phyloP scores from a whole-genome alignment of 2,329 filamentous ascomycete genomes.

The Verticillium nonalfalfae region DNA sequence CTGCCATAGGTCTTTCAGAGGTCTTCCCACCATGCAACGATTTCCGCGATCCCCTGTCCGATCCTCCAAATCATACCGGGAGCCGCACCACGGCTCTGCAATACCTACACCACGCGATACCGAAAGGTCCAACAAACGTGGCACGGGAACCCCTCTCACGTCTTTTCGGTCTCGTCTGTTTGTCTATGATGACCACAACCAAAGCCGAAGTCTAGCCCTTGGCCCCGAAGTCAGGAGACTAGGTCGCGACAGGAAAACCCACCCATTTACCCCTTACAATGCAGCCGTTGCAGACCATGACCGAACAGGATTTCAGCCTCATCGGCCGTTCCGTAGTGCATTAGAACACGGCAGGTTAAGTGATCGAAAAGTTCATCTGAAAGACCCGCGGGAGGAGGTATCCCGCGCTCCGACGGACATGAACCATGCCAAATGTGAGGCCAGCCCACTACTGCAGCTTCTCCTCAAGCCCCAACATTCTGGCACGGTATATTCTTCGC shows the following conservation, averaged over 20 bases:
- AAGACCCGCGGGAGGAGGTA: too few relatives aligned
- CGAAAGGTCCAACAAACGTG: neutral
- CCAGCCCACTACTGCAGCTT: neutral
- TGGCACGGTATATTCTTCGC: neutral
- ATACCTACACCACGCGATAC: neutral
- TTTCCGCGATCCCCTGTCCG: neutral
- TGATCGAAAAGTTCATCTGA: neutral
- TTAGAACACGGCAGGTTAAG: neutral
- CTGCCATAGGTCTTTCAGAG: neutral
- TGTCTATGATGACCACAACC: neutral
- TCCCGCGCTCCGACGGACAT: too few relatives aligned
- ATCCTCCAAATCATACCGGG: neutral
- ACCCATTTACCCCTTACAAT: neutral
- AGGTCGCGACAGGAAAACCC: neutral
- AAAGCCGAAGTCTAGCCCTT: neutral
- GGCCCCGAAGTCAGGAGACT: neutral
- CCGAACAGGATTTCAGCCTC: neutral
- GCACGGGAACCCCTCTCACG: neutral
- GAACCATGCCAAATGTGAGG: neutral
- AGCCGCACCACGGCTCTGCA: neutral
- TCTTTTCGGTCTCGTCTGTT: neutral
- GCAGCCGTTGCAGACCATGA: neutral
- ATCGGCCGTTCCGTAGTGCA: neutral
- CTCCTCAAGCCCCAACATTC: neutral
- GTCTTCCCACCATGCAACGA: neutral